These are phyloP conservation scores for Calonectria multiphialidica DNA, from an alignment of 2,329 filamentous ascomycete genomes.

Conservation along the genomic window DNA sequence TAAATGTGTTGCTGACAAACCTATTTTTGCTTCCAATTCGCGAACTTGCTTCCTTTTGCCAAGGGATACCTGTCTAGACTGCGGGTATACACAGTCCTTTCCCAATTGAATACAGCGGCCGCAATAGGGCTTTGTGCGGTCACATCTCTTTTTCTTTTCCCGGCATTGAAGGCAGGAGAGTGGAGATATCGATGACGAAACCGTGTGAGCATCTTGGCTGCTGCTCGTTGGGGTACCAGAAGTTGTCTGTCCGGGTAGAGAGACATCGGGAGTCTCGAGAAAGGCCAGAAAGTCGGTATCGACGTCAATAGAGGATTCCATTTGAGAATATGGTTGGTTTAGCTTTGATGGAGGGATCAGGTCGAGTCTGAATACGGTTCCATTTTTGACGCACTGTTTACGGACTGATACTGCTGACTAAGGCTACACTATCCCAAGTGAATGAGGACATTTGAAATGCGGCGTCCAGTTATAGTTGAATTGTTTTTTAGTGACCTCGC, in stretches of 20 bases:
- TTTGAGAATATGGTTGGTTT: background rate
- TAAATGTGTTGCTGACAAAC: background rate
- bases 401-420: background rate
- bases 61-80: background rate
- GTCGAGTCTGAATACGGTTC: background rate
- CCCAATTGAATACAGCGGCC: background rate
- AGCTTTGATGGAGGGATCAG: background rate
- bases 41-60: background rate
- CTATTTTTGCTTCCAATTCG: conserved; percentile 1
- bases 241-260: background rate
- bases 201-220: background rate
- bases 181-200: background rate
- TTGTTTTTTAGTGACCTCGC: background rate
- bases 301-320: background rate
- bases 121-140: background rate
- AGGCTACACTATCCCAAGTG: background rate
- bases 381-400: background rate
- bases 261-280: background rate
- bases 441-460: background rate
- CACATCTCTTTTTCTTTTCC: background rate
- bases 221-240: background rate
- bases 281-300: background rate
- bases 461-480: background rate
- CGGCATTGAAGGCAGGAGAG: background rate
- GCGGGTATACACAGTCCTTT: background rate